Percentiles rank a stretch among this genome's conserved stretches.
phyloP scores from a whole-genome alignment of 202 grass and related monocot genomes.

The Panicum hallii region DNA sequence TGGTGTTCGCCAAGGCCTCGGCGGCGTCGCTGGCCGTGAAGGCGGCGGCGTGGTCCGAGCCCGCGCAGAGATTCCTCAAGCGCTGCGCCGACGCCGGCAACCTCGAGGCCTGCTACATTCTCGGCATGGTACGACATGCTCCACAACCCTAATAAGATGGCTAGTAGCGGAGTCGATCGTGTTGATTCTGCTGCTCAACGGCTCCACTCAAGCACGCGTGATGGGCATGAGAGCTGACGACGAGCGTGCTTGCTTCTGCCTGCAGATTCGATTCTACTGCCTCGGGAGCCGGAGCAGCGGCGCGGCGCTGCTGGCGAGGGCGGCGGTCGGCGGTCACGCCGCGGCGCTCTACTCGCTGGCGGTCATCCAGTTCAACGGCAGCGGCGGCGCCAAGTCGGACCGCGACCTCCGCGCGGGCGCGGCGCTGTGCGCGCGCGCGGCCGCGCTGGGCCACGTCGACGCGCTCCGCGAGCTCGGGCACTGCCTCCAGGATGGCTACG shows the following conservation, averaged over 20 bases:
- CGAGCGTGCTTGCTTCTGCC: neutral
- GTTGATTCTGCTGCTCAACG: neutral
- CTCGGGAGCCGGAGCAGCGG: conserved; percentile 65
- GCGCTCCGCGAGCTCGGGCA: conserved; percentile 92
- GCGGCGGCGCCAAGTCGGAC: conserved; percentile 77
- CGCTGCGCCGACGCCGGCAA: conserved; percentile 73
- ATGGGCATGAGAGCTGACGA: neutral
- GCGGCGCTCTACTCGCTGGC: conserved; percentile 84
- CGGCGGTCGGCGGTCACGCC: conserved; percentile 74
- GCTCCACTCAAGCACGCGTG: too few species aligned
- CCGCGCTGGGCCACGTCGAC: conserved; percentile 76
- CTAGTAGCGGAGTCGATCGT: neutral
- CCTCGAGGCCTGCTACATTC: conserved; percentile 86
- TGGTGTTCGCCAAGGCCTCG: conserved; percentile 73
- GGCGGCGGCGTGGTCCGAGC: conserved; percentile 74
- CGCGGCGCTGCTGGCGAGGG: conserved; percentile 71
- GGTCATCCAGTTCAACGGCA: conserved; percentile 92
- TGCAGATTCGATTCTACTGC: conserved; percentile 88
- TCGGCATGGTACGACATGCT: conserved; percentile 70
- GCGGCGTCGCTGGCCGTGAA: conserved; percentile 57
- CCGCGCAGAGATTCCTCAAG: conserved; percentile 65
- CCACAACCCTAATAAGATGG: neutral
- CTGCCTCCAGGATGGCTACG: conserved; percentile 98
- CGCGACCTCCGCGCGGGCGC: conserved; percentile 77
- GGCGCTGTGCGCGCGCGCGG: conserved; percentile 79